Conservation (phyloP, 208 protist genomes). For the Leishmania amazonensis region DNA sequence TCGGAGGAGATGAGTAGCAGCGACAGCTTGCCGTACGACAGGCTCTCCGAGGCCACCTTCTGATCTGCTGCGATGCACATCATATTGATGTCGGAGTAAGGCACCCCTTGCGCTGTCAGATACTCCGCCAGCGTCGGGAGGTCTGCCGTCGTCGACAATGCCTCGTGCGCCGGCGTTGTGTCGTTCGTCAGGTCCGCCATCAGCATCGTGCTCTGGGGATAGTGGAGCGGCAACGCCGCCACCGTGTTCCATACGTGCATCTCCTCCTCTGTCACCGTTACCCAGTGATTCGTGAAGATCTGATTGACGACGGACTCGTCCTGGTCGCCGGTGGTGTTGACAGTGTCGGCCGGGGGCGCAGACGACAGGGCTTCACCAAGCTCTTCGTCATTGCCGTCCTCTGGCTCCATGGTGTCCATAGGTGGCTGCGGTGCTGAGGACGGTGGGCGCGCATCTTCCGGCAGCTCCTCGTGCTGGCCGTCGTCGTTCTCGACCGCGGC, state of each 20-base stretch:
- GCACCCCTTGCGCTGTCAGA: conserved; percentile 38
- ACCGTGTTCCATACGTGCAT: conserved; percentile 70
- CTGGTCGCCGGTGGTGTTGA: conserved; percentile 22
- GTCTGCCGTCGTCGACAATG: conserved; percentile 18
- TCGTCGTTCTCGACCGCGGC: background rate
- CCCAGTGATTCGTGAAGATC: conserved; percentile 57
- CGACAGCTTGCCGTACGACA: conserved; percentile 76
- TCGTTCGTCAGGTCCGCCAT: conserved; percentile 41
- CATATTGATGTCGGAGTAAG: conserved; percentile 54
- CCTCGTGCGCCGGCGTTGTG: conserved; percentile 20
- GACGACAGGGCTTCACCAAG: conserved; percentile 4
- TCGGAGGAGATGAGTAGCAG: conserved; percentile 67
- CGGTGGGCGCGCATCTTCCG: background rate
- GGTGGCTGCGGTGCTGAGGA: conserved; percentile 1
- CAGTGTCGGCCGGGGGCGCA: conserved; percentile 5
- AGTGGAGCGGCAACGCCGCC: conserved; percentile 55
- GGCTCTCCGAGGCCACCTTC: conserved; percentile 64
- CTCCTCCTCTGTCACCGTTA: conserved; percentile 61
- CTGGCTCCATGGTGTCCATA: conserved; percentile 4
- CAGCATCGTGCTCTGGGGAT: conserved; percentile 39
- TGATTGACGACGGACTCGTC: conserved; percentile 42
- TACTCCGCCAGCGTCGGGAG: conserved; percentile 55
- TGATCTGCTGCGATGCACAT: conserved; percentile 75
- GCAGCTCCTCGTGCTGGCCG: background rate
- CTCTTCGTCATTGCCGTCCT: conserved; percentile 9